Evolutionary conservation across 139 green algal genomes (phyloP).

Genomic region (Gonium pectorale): DNA sequence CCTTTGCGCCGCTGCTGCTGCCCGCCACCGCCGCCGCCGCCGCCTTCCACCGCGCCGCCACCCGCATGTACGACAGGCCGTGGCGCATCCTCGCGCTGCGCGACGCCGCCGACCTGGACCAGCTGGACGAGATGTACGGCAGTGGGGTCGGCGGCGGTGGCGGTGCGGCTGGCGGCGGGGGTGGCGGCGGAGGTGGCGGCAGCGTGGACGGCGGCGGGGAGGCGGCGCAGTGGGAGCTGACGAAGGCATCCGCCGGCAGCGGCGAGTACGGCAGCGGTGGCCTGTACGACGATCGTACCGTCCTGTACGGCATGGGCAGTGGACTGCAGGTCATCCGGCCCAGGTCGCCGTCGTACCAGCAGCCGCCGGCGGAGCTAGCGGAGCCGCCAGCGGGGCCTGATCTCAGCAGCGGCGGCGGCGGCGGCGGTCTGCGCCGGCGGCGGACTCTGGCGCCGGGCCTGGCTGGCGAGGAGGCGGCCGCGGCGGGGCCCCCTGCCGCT

Average conservation of each 20-base stretch:
- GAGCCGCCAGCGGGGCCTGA: background rate
- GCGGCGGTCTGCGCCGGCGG: too few relatives aligned
- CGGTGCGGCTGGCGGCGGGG: too few relatives aligned
- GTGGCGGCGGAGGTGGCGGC: background rate
- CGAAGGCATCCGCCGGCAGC: background rate
- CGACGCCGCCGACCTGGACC: conserved; percentile 71
- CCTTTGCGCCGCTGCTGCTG: conserved; percentile 53
- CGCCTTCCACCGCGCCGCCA: conserved; percentile 51
- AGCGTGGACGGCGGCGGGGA: too few relatives aligned
- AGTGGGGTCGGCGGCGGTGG: background rate
- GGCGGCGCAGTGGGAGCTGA: background rate
- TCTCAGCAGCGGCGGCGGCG: too few relatives aligned
- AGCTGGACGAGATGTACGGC: conserved; percentile 7
- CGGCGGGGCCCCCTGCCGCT: too few relatives aligned
- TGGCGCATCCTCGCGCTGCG: conserved; percentile 65
- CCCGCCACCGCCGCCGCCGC: conserved; percentile 61
- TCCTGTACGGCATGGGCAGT: background rate
- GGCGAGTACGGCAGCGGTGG: conserved; percentile 3
- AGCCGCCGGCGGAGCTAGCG: background rate
- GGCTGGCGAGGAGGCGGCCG: too few relatives aligned
- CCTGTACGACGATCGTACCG: too few relatives aligned
- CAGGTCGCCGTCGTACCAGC: background rate
- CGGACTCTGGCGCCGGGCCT: too few relatives aligned
- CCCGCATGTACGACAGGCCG: conserved; percentile 58
- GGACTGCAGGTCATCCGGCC: background rate